Percentiles rank a stretch among this genome's conserved stretches.
phyloP scores from a whole-genome alignment of 176 grass and related monocot genomes.

The Areca catechu region DNA sequence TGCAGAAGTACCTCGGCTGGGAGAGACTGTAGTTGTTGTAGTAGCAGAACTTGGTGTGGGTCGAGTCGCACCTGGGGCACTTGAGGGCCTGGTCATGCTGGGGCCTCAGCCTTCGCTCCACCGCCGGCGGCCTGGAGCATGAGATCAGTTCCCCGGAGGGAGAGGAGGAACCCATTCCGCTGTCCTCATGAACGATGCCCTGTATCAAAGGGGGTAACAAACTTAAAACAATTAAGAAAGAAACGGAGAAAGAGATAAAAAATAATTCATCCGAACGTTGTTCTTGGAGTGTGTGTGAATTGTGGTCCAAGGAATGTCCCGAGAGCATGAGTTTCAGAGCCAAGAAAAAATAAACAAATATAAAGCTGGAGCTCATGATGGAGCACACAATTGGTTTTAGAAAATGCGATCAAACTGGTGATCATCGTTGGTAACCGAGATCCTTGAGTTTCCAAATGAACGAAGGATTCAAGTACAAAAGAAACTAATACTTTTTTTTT shows the following conservation, averaged over 20 bases:
- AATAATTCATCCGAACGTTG: conserved; percentile 9
- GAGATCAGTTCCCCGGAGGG: conserved; percentile 56
- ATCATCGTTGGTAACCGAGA: too few species aligned
- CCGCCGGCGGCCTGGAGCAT: conserved; percentile 32
- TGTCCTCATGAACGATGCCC: conserved; percentile 59
- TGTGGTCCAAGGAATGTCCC: conserved; percentile 3
- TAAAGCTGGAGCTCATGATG: too few species aligned
- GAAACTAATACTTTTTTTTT: too few species aligned
- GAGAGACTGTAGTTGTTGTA: conserved; percentile 99
- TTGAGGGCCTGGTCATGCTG: conserved; percentile 82
- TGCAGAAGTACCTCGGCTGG: conserved; percentile 95
- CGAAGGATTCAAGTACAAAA: too few species aligned
- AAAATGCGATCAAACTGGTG: too few species aligned
- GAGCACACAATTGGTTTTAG: too few species aligned
- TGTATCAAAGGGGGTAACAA: conserved; percentile 27
- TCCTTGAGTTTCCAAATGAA: too few species aligned
- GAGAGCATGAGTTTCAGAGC: conserved; percentile 3
- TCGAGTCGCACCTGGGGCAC: conserved; percentile 83
- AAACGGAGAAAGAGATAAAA: conserved; percentile 12
- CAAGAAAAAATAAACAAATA: background rate
- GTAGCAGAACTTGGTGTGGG: conserved; percentile 98
- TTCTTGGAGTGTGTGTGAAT: conserved; percentile 24
- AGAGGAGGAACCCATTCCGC: conserved; percentile 54
- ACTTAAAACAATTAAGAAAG: background rate
- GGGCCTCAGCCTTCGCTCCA: conserved; percentile 58